Evolutionary conservation across 2,329 filamentous ascomycete species (phyloP), one percentile per base, ranked within the genome.

Genomic region (Cadophora luteo-olivacea): DNA sequence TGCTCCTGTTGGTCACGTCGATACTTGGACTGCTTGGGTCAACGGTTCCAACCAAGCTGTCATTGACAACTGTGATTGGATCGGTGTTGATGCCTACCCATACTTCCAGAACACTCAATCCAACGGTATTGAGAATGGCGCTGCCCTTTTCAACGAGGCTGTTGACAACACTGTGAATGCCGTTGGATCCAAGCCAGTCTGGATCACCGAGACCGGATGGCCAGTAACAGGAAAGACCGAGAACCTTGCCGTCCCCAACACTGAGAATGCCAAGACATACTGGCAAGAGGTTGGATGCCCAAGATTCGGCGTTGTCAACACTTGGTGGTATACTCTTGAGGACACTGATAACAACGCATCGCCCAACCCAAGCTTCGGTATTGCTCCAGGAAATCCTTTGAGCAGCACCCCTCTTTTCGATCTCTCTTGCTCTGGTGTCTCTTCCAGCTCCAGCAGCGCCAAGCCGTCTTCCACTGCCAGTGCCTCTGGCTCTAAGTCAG

Each of bases 191-290:
- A 95, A 94, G 85, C 83, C 87, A 22, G 86, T 97, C 74, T 96
- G 92, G 92, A 86, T 97, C 71, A 96, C 93, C 33, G 93, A 97
- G 85, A 96, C 93, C 19, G 94, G 94, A 72, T 96, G 92, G 88
- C 93, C 94, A 61, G 88, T 94, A 64, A 88, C 84, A 75, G 94
- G 93, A 66, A 81, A 86, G 72, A 84, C 82, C 1, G 81, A 85
- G 70, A 89, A 89, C 73, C 78, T 86, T 61, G 92, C 88, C 51
- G 84, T 91, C 11, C 84, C 94, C 6, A 89, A 84, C 45, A 71
- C 82, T 38, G 82, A 85, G 64, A 94, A 95, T 77, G 92, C 94
- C 54, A 85, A 92, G 82, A 86, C 80, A n/a, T 97, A 88, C 86
- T 97, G 92, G 91, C 84, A 92, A 74, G 83, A 91, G 57, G 91